Evolutionary conservation across 2,329 filamentous ascomycete genomes (phyloP).

Genomic region (Neofusicoccum sp.): DNA sequence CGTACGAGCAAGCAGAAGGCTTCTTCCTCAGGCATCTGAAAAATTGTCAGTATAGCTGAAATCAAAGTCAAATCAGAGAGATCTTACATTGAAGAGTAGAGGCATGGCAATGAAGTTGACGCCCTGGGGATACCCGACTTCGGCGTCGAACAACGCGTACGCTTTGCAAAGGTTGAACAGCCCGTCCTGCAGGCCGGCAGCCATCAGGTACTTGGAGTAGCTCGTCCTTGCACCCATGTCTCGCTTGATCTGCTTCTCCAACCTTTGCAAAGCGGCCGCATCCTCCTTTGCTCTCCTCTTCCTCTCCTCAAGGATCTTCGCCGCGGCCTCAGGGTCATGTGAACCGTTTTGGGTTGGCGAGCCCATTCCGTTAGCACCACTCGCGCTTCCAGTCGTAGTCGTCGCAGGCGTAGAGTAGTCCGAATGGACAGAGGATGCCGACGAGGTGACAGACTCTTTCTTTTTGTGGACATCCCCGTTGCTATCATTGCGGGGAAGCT

Average conservation of each 20-base stretch:
- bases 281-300: constrained; percentile 82
- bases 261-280: constrained; percentile 69
- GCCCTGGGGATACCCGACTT: constrained; percentile 90
- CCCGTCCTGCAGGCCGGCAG: constrained; percentile 87
- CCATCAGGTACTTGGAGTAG: constrained; percentile 93
- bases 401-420: constrained; percentile 67
- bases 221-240: constrained; percentile 92
- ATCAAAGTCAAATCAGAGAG: background rate
- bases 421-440: constrained; percentile 82
- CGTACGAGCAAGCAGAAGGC: constrained; percentile 91
- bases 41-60: constrained; percentile 30
- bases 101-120: constrained; percentile 98
- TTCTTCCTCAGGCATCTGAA: constrained; percentile 91
- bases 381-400: constrained; percentile 52
- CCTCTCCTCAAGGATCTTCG: constrained; percentile 65
- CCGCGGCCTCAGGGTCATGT: constrained; percentile 62
- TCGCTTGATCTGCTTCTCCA: constrained; percentile 89
- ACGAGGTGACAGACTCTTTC: constrained; percentile 71
- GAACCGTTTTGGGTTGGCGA: constrained; percentile 60
- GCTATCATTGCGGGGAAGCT: constrained; percentile 18
- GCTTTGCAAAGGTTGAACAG: constrained; percentile 96
- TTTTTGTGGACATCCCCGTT: constrained; percentile 59
- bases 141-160: constrained; percentile 93
- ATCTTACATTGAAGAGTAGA: constrained; percentile 81
- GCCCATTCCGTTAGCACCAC: constrained; percentile 36